These are phyloP conservation scores for Sugiyamaella castrensis DNA, from an alignment of 1,139 yeast genomes.

Conservation along the genomic window DNA sequence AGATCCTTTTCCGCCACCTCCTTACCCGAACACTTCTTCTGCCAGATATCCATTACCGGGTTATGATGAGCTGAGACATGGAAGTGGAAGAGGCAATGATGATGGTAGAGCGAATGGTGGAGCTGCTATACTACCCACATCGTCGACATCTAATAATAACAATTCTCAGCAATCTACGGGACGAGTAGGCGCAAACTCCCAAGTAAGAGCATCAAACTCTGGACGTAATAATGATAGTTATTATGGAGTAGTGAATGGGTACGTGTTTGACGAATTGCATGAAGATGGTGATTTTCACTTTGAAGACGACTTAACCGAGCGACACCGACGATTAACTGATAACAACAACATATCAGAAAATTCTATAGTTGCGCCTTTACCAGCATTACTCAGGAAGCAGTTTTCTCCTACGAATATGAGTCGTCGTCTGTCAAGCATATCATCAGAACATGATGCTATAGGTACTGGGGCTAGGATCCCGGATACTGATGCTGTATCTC, in stretches of 20 bases:
- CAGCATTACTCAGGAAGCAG: too few species aligned
- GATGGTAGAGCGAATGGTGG: background rate
- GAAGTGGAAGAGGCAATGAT: background rate
- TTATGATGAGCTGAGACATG: background rate
- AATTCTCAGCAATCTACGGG: too few species aligned
- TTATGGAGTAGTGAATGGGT: conserved; percentile 5
- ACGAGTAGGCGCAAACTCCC: too few species aligned
- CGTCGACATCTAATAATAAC: too few species aligned
- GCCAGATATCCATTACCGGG: conserved; percentile 12
- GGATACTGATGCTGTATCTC: too few species aligned
- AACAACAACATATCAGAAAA: background rate
- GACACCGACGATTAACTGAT: background rate
- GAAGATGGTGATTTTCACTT: background rate
- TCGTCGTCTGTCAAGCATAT: too few species aligned
- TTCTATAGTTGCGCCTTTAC: background rate
- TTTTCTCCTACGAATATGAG: too few species aligned
- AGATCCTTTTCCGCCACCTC: conserved; percentile 27
- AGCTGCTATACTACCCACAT: too few species aligned
- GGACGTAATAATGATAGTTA: background rate
- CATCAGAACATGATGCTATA: too few species aligned
- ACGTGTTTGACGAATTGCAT: background rate
- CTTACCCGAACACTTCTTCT: conserved; percentile 24
- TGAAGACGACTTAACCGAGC: background rate
- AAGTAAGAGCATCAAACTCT: too few species aligned
- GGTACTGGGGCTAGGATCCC: too few species aligned